phyloP scores from a whole-genome alignment of 768 basidiomycete genomes.

The Cantharellus cinnabarinus region DNA sequence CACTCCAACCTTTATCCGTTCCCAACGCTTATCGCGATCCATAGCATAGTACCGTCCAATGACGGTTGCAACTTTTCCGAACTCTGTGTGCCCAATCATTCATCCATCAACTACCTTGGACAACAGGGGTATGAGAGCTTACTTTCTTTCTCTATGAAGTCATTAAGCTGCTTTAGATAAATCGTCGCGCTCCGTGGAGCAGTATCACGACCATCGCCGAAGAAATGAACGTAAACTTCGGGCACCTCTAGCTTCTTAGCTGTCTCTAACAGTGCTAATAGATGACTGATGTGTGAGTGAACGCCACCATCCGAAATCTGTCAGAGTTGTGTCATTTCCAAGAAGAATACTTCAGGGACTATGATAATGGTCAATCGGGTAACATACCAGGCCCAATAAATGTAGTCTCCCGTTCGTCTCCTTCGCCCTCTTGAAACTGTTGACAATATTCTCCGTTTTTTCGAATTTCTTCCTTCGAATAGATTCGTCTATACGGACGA shows the following conservation, averaged over 20 bases:
- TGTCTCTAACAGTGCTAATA: constrained; percentile 75
- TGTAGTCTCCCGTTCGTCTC: constrained; percentile 68
- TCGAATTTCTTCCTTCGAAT: constrained; percentile 82
- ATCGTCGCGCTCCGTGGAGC: constrained; percentile 65
- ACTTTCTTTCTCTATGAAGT: constrained; percentile 56
- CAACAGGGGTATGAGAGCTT: not conserved
- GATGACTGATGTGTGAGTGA: constrained; percentile 85
- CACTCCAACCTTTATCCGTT: constrained; percentile 77
- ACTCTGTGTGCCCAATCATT: constrained; percentile 9
- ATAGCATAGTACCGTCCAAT: constrained; percentile 89
- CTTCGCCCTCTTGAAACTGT: constrained; percentile 58
- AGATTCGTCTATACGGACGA: constrained; percentile 80
- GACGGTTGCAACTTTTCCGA: constrained; percentile 68
- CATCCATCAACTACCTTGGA: not conserved
- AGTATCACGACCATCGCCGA: constrained; percentile 89
- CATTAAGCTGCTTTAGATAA: constrained; percentile 56
- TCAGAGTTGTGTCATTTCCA: not conserved
- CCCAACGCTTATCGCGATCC: constrained; percentile 96
- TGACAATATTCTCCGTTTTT: constrained; percentile 51
- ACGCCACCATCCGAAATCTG: constrained; percentile 90
- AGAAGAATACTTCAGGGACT: constrained; percentile 1
- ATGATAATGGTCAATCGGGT: not conserved
- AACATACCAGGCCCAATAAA: constrained; percentile 61
- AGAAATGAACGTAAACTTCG: constrained; percentile 79
- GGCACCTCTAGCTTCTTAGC: constrained; percentile 75